Percentiles rank a stretch among this genome's conserved stretches.
phyloP scores from a whole-genome alignment of 2,329 filamentous ascomycete genomes.

The Colletotrichum lini region DNA sequence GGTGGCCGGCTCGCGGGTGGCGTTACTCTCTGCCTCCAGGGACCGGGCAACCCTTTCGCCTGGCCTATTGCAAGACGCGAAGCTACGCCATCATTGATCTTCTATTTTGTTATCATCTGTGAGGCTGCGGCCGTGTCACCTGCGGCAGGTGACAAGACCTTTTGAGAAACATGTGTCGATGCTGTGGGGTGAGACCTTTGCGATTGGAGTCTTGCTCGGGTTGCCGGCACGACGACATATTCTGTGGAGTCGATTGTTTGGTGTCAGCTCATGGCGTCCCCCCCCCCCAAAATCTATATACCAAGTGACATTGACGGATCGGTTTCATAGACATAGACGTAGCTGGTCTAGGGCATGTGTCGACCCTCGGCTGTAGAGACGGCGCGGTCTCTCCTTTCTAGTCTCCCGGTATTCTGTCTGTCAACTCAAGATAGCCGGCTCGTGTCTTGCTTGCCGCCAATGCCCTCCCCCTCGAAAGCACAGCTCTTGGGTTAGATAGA shows the following conservation, averaged over 20 bases:
- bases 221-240: neutral
- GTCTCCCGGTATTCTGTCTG: too few species aligned
- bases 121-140: neutral
- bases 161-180: neutral
- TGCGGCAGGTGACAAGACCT: neutral
- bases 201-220: neutral
- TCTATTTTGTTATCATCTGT: neutral
- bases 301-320: too few species aligned
- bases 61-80: neutral
- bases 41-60: neutral
- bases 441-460: too few species aligned
- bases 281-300: too few species aligned
- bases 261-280: too few species aligned
- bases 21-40: neutral
- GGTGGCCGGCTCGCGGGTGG: constrained; percentile 3
- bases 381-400: too few species aligned
- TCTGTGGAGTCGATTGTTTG: neutral
- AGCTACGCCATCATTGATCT: neutral
- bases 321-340: too few species aligned
- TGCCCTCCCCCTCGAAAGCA: too few species aligned
- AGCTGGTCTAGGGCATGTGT: too few species aligned
- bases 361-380: too few species aligned
- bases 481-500: too few species aligned
- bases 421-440: too few species aligned
- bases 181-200: neutral